These are phyloP conservation scores for Colletotrichum truncatum DNA, from an alignment of 2,329 filamentous ascomycete species.

Conservation along the genomic window DNA sequence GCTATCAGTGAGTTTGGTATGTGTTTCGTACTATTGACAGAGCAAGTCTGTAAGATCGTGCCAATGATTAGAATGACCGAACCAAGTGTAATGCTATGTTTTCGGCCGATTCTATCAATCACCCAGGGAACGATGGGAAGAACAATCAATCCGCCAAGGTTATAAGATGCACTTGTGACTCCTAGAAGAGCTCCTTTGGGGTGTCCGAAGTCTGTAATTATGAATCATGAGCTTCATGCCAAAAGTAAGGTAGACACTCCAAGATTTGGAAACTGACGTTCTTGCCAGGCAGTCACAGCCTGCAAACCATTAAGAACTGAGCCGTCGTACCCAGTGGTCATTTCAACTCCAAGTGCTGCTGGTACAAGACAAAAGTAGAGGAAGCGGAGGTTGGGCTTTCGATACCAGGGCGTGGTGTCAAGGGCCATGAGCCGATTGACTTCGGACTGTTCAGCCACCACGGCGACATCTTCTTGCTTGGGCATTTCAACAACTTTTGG, in stretches of 20 bases:
- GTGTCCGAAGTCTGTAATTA: slow-evolving; percentile 46
- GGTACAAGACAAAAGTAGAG: slow-evolving; percentile 51
- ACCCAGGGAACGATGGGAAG: slow-evolving; percentile 41
- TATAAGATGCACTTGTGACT: slow-evolving; percentile 52
- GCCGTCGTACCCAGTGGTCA: slow-evolving; percentile 53
- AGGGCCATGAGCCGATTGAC: too few relatives aligned
- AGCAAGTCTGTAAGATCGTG: slow-evolving; percentile 45
- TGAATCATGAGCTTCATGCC: background rate
- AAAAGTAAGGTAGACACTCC: slow-evolving; percentile 39
- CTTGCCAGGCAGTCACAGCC: too few relatives aligned
- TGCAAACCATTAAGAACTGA: slow-evolving; percentile 56
- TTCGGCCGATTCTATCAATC: slow-evolving; percentile 41
- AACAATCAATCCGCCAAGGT: slow-evolving; percentile 54
- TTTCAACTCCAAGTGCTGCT: slow-evolving; percentile 50
- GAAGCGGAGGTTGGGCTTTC: slow-evolving; percentile 48
- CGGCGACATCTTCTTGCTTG: too few relatives aligned
- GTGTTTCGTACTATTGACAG: slow-evolving; percentile 30
- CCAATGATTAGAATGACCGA: slow-evolving; percentile 44
- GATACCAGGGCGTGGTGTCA: too few relatives aligned
- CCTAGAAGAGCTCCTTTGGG: slow-evolving; percentile 46
- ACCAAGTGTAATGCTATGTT: slow-evolving; percentile 40
- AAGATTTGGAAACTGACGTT: too few relatives aligned
- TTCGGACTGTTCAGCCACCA: too few relatives aligned
- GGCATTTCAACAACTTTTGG: too few relatives aligned
- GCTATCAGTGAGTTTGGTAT: too few relatives aligned